Evolutionary conservation across 108 stramenopile species (phyloP), one percentile per base, ranked within the genome.

Genomic region (Nannochloropsis salina): DNA sequence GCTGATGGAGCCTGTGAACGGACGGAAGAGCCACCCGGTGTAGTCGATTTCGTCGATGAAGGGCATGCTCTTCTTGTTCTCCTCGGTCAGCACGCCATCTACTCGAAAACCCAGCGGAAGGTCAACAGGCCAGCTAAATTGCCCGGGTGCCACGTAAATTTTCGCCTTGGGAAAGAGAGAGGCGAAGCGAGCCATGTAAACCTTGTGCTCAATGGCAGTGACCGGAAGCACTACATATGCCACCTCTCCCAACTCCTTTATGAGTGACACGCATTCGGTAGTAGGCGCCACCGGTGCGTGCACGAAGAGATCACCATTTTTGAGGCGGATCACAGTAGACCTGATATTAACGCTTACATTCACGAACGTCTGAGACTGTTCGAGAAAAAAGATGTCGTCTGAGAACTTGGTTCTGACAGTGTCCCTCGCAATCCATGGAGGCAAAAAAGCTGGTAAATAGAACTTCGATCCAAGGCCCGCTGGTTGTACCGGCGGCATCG

Each of bases 11-110:
- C 61, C 61, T 74, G 61, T 74, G 61, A 74, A 74, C 2, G 61
- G 61, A 15, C 61, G 15, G 61, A 74, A 74, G 61, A 74, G 1
- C 61, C 61, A 74, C 20, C 61, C 61, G n/a, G 61, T 74, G 61
- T 74, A 74, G n/a, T 74, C 61, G n/a, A 74, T 74, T 74, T 74
- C 61, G 61, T 74, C 61, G 20, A n/a, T 74, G n/a, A 74, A 74
- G n/a, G 61, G 61, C 61, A 74, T 74, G 20, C 15, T 74, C n/a
- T 74, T 8, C 6, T 74, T 74, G n/a, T 74, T 74, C 8, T 74
- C 61, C 15, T 74, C 61, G 20, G 61, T 74, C 61, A 74, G 6
- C 15, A 74, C n/a, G 20, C 61, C 61, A 74, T 74, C 61, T n/a
- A 74, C 61, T n/a, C 61, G 61, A 74, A 74, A 74, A 15, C 61